Evolutionary conservation across 2,329 filamentous ascomycete genomes (phyloP), one percentile per base, ranked within the genome.

Genomic region (Eutypella sp.): DNA sequence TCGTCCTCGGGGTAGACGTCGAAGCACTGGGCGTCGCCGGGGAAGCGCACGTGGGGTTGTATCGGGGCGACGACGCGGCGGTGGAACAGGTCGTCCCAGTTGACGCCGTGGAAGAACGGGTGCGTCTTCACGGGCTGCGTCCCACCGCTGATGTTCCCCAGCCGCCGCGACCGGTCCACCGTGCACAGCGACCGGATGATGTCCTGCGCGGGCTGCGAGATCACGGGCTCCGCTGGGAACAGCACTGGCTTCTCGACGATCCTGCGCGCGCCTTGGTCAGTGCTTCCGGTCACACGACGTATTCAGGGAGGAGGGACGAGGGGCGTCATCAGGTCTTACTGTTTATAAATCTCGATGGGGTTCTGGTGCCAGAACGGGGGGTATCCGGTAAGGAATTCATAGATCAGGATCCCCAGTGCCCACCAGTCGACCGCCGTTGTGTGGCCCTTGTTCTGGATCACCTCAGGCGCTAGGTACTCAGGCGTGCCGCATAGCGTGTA

Each of bases 331-430:
- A 20, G 15, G 31, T 38, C 77, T 56, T 58, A 84, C 81, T 85
- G 82, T 64, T 89, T 88, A 68, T 92, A 92, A 47, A 92, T 92
- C 63, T 91, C 88, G 54, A 92, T 87, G 1, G 87, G 87, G 54
- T 90, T 92, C 53, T 88, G 83, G 60, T 91, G 84, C 86, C 87
- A 93, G 62, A 92, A 93, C 0, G 88, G 88, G 13, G 88, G 88
- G 60, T 91, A 90, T 23, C 88, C 88, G 9, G 88, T 89, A 41
- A 92, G 70, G 61, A 92, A 92, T 62, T 93, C 88, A 65, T 89
- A 92, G 48, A 92, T 83, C 46, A 93, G 67, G 54, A 92, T 90
- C 22, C 88, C 88, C 55, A 93, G 74, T 1, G 88, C 87, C 88
- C 88, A 92, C 87, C 87, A 92, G 70, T 92, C 87, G 29, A 92